Evolutionary conservation across 2,329 filamentous ascomycete genomes (phyloP), one percentile per base, ranked within the genome.

Genomic region (Alternaria brassicae): DNA sequence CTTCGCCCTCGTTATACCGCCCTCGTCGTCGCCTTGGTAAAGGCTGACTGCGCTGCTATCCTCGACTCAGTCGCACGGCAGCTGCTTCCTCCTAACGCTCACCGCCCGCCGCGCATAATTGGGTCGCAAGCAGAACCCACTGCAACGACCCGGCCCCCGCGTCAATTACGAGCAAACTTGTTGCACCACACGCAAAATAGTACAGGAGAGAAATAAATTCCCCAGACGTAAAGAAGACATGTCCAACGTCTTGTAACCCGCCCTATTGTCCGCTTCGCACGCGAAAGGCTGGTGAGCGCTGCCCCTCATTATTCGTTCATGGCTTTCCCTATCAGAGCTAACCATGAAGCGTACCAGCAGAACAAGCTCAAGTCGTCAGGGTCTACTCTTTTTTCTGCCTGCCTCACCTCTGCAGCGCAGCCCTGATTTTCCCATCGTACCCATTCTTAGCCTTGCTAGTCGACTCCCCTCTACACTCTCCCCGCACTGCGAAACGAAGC

Each of bases 81-180:
- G 65, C 62, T 23, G 30, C 19, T 63, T 60, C 48, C 52, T 49
- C 62, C 45, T 62, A 61, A 60, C 36, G 36, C 62, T 61, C 63
- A 55, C 51, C 37, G 44, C 23, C 44, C 66, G 69, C 67, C 61
- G 47, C 54, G 58, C 59, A 61, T 60, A 48, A 62, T 42, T 61
- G 58, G 44, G 59, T 48, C 48, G 53, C 53, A 55, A 58, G 53
- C 59, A 58, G 61, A 51, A 61, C 64, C 68, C 58, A 59, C 63
- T 68, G 68, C 67, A 62, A 54, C 21, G 61, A 54, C 59, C 70
- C 67, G 67, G 70, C 69, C 67, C 66, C 55, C 71, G 69, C 74
- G 70, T 73, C 68, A 69, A 63, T 41, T 62, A 53, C 62, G 53
- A 72, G 72, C 74, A 75, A 74, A 76, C 74, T 67, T 65, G 60